phyloP scores from a whole-genome alignment of 2,329 filamentous ascomycete genomes.

The Xylariaceae sp. region DNA sequence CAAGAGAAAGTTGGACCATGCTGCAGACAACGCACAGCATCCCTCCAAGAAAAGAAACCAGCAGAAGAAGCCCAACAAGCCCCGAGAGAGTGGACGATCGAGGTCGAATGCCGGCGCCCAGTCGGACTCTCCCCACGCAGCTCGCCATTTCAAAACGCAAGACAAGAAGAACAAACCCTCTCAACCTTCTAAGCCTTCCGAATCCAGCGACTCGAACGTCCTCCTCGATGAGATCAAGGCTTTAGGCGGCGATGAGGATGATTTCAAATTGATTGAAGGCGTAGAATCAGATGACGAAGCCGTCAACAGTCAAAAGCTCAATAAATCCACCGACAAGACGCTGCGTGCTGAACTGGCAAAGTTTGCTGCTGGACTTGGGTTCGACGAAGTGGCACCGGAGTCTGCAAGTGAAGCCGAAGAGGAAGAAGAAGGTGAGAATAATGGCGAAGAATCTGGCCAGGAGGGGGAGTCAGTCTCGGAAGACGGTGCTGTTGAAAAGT shows the following conservation, averaged over 20 bases:
- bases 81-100: not conserved
- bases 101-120: constrained; percentile 4
- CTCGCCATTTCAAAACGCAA: constrained; percentile 3
- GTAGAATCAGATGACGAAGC: constrained; percentile 49
- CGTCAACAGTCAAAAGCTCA: constrained; percentile 27
- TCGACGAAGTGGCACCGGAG: constrained; percentile 39
- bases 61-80: constrained; percentile 11
- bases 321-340: constrained; percentile 40
- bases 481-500: constrained; percentile 24
- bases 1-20: constrained; percentile 44
- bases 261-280: constrained; percentile 57
- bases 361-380: constrained; percentile 49
- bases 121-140: constrained; percentile 1
- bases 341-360: constrained; percentile 49
- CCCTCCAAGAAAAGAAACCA: constrained; percentile 27
- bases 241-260: constrained; percentile 62
- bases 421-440: constrained; percentile 32
- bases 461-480: constrained; percentile 18
- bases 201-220: constrained; percentile 28
- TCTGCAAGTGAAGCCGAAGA: constrained; percentile 34
- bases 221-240: constrained; percentile 62
- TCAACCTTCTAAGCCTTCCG: constrained; percentile 8
- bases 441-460: constrained; percentile 26
- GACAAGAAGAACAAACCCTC: constrained; percentile 9
- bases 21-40: constrained; percentile 18